Conservation (phyloP, 805 yeast species). For the Groenewaldozyma salmanticensis region DNA sequence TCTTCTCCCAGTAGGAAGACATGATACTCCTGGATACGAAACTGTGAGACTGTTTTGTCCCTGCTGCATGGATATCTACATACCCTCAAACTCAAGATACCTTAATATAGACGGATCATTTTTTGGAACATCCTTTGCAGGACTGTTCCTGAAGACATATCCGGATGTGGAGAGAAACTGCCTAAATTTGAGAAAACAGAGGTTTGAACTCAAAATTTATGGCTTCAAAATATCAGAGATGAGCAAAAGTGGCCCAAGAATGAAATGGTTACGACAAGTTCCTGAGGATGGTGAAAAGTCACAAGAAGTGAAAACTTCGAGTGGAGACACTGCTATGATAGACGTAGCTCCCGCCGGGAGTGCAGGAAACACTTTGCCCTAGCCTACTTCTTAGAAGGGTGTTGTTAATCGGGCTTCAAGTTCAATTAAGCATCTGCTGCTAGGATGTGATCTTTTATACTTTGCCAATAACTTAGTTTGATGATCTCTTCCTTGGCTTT, state of each 20-base stretch:
- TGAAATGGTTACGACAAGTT: constrained; percentile 83
- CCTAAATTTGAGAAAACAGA: constrained; percentile 40
- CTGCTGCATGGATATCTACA: constrained; percentile 81
- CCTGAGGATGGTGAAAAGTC: constrained; percentile 54
- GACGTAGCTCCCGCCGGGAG: constrained; percentile 2
- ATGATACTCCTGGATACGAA: constrained; percentile 84
- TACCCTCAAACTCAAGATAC: constrained; percentile 81
- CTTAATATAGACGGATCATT: constrained; percentile 91
- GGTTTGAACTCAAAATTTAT: constrained; percentile 60
- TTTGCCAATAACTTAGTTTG: constrained; percentile 74
- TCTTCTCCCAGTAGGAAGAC: constrained; percentile 81
- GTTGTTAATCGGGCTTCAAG: not conserved
- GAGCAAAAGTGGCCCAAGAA: constrained; percentile 80
- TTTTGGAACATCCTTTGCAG: constrained; percentile 94
- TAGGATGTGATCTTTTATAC: constrained; percentile 59
- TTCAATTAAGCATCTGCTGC: constrained; percentile 21
- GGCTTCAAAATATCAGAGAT: constrained; percentile 76
- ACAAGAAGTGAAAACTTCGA: constrained; percentile 51
- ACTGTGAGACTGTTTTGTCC: constrained; percentile 93
- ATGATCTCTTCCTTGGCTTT: constrained; percentile 58
- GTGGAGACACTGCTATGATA: constrained; percentile 2
- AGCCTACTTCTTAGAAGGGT: not conserved
- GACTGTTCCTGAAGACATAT: constrained; percentile 79
- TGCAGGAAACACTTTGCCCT: not conserved
- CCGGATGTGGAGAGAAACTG: constrained; percentile 83